Evolutionary conservation across 2,329 filamentous ascomycete genomes (phyloP), one percentile per base, ranked within the genome.

Genomic region (Apiospora aurea): DNA sequence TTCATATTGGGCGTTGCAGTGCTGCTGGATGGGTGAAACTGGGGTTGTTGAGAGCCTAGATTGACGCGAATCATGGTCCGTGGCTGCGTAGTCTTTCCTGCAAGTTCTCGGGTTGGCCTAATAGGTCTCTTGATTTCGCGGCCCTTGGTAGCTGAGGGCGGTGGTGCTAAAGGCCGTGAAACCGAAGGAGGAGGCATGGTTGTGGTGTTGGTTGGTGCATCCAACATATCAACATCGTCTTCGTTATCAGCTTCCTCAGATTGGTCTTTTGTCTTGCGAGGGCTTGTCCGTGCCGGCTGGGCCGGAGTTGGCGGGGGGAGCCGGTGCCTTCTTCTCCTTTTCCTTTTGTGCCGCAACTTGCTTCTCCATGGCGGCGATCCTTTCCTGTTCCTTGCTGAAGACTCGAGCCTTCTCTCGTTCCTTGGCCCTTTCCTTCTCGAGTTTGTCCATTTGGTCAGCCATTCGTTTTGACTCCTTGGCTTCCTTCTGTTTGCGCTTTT

Each of bases 41-140:
- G 66, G 14, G 66, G 44, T 13, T 68, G 66, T 21, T 68, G 66
- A 13, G 90, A 91, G 29, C 88, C 88, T 70, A 90, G 91, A 75
- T 92, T 93, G 73, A 94, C 91, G 72, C 89, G 89, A 76, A 93
- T 95, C 72, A 92, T 89, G 3, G 93, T 94, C 10, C 91, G 93
- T 0, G 89, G 89, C 72, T 91, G 90, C 79, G 91, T 94, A 0
- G 86, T 79, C 79, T 92, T 93, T 14, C 82, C 75, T 4, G 85
- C 75, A 0, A 85, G 77, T 53, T 93, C 90, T 78, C 92, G 92
- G 11, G 85, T 86, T 1, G 91, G 90, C 76, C 89, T 92, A 4
- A 88, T 78, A 0, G 90, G 90, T 70, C 91, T 86, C 77, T 90
- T 90, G 72, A 87, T 81, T 61, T 88, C 87, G 69, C 84, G 87